phyloP scores from a whole-genome alignment of 208 protist genomes.

The Trypanosomatidae sp. region DNA sequence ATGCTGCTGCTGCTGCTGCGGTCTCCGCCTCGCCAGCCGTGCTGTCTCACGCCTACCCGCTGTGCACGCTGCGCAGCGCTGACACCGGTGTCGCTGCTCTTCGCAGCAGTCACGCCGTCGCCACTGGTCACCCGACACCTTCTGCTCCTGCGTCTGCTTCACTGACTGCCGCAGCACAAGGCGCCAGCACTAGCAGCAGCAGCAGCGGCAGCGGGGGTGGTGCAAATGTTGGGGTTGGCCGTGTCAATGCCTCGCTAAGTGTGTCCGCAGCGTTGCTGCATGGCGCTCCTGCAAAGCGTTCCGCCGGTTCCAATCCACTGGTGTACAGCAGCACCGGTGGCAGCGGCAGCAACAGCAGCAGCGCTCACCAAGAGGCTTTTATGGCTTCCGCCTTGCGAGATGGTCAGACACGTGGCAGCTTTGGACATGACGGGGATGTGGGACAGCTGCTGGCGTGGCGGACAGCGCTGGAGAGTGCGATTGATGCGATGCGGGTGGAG shows the following conservation, averaged over 20 bases:
- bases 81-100: conserved; percentile 21
- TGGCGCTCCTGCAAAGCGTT: too few species aligned
- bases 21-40: background rate
- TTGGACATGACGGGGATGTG: conserved; percentile 57
- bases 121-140: too few species aligned
- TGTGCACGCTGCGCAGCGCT: conserved; percentile 14
- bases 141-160: too few species aligned
- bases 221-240: too few species aligned
- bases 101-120: too few species aligned
- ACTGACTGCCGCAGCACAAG: too few species aligned
- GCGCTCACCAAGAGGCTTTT: conserved; percentile 4
- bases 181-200: too few species aligned
- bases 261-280: too few species aligned
- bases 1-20: too few species aligned
- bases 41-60: conserved; percentile 7
- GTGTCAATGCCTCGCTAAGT: too few species aligned
- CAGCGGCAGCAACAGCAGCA: background rate
- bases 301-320: too few species aligned
- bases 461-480: conserved; percentile 40
- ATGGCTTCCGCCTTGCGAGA: conserved; percentile 26
- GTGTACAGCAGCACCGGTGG: background rate
- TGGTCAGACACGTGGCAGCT: conserved; percentile 36
- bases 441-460: conserved; percentile 40
- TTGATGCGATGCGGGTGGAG: conserved; percentile 60
- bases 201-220: too few species aligned